Evolutionary conservation across 306 rosid genomes (phyloP), one percentile per base, ranked within the genome.

Genomic region (Gillenia trifoliata): DNA sequence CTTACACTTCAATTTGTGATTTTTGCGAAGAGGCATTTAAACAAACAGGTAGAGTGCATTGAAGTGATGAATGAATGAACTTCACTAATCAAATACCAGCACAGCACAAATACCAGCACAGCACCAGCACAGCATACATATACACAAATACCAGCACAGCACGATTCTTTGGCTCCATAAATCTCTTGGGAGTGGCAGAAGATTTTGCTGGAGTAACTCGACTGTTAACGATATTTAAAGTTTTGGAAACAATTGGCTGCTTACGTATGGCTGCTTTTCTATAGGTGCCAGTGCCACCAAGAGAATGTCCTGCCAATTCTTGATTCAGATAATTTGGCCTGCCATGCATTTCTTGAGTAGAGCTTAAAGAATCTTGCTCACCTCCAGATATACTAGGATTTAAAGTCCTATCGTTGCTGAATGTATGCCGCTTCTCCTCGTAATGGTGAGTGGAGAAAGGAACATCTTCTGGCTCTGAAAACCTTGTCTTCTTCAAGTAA

Each of bases 311-410:
- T 68, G 87, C 76, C 23, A 86, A 75, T 68, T 85, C 83, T 72
- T 66, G 76, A 81, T 78, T 86, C 60, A 84, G 75, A 76, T 85
- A 77, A 63, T 86, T 83, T 68, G 86, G 84, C 64, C 80, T 85
- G 73, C 86, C 87, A 73, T 86, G 88, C 78, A 88, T 90, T 80
- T 89, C 96, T 68, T 80, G 88, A 26, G 89, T 84, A 66, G 91
- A 92, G 82, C 94, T 82, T 59, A 84, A 31, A 64, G 88, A 89
- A 81, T 88, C 98, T 75, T 83, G 89, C 64, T 92, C 93, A 54
- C 84, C 89, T 81, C 91, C 96, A 73, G 97, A 95, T 61, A 92
- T 66, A 43, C 89, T 89, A 25, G 98, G 99, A 81, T 95, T 95
- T 77, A 86, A 79, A 54, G 89, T 83, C 82, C 98, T 85, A 19